These are phyloP conservation scores for Pichia ethanolica DNA, from an alignment of 805 yeast species.

Conservation along the genomic window DNA sequence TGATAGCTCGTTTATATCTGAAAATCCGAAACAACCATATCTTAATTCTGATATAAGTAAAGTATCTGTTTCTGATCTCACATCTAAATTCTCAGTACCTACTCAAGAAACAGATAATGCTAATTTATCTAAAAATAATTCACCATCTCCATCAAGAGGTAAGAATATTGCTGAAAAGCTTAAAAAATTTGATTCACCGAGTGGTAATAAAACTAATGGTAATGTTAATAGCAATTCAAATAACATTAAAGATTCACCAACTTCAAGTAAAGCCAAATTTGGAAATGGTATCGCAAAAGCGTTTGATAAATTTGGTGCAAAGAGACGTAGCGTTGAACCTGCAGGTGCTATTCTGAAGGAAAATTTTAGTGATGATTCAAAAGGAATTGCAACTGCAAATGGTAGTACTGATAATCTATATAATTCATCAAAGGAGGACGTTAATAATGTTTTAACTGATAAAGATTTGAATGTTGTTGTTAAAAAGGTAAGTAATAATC, in stretches of 20 bases:
- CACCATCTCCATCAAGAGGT: slow-evolving; percentile 16
- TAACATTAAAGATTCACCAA: neutral
- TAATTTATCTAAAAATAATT: neutral
- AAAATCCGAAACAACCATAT: neutral
- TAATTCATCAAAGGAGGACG: neutral
- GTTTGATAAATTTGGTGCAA: slow-evolving; percentile 27
- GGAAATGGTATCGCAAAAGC: slow-evolving; percentile 15
- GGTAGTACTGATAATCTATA: neutral
- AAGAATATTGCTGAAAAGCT: slow-evolving; percentile 18
- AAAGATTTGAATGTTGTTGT: neutral
- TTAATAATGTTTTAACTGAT: neutral
- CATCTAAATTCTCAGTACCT: neutral
- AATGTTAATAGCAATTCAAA: neutral
- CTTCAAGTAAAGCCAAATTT: slow-evolving; percentile 15
- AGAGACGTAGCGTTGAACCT: slow-evolving; percentile 15
- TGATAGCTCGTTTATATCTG: too few species aligned
- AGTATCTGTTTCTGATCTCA: neutral
- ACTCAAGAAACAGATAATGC: neutral
- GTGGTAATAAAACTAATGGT: neutral
- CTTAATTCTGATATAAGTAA: neutral
- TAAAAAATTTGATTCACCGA: slow-evolving; percentile 21
- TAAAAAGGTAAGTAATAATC: neutral
- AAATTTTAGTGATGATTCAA: neutral
- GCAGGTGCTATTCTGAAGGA: neutral
- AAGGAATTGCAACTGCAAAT: neutral